Evolutionary conservation across 345 rosid genomes (phyloP).

Genomic region (Viola odorata): DNA sequence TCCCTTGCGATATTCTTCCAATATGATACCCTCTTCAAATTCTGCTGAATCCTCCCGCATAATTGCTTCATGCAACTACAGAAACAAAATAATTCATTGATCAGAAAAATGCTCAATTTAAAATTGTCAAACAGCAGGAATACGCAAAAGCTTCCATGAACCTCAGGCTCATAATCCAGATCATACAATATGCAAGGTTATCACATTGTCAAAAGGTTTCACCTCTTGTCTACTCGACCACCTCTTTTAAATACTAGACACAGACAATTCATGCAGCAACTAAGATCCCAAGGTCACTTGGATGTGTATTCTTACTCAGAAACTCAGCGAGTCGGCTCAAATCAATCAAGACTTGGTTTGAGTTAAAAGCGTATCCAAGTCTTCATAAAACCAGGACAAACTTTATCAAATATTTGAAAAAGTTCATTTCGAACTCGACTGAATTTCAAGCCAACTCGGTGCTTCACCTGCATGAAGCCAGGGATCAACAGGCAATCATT

Average conservation of each 20-base stretch:
- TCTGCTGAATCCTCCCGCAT: slow-evolving; percentile 79
- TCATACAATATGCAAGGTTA: background rate
- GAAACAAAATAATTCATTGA: slow-evolving; percentile 5
- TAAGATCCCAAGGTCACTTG: slow-evolving; percentile 1
- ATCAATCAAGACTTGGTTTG: slow-evolving; percentile 43
- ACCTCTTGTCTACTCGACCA: background rate
- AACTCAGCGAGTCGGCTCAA: slow-evolving; percentile 54
- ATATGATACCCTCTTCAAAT: slow-evolving; percentile 70
- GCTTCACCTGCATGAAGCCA: slow-evolving; percentile 50
- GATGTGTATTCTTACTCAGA: background rate
- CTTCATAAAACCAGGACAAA: slow-evolving; percentile 53
- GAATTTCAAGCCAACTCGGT: slow-evolving; percentile 57
- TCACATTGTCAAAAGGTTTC: background rate
- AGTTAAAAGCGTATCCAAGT: slow-evolving; percentile 44
- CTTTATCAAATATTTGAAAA: slow-evolving; percentile 35
- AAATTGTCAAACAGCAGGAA: background rate
- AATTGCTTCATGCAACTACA: slow-evolving; percentile 88
- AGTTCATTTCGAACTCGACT: slow-evolving; percentile 46
- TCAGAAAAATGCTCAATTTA: slow-evolving; percentile 8
- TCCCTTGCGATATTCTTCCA: slow-evolving; percentile 86
- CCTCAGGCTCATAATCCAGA: background rate
- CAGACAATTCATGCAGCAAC: slow-evolving; percentile 1
- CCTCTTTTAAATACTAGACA: background rate
- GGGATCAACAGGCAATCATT: slow-evolving; percentile 23
- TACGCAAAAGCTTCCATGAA: background rate